Evolutionary conservation across 164 flowering plant species (phyloP), one percentile per base, ranked within the genome.

Genomic region (Akebia trifoliata): DNA sequence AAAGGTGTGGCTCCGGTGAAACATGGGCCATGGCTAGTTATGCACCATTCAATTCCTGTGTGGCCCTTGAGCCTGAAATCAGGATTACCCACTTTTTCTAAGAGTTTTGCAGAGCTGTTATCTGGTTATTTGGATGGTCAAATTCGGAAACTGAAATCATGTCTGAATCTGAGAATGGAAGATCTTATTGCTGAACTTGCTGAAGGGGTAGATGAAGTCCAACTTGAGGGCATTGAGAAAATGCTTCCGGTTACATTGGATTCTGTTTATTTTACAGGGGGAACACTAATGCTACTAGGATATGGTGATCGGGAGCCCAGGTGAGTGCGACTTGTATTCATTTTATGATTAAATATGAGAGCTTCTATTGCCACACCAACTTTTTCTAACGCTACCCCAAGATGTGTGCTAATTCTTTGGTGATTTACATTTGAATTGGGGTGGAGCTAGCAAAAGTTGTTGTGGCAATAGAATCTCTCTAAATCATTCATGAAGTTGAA

Each of bases 301-400:
- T 90, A 85, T 69, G 97, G 97, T 59, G 83, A 82, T 48, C 74
- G 61, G 46, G 99, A 90, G 66, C 92, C 97, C 20, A 81, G 99
- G 99, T 90, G 60, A 60, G 64, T 17, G 32, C 30, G 21, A 25
- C 37, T 15, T 62, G 40, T n/a, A 24, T 48, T 54, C 53, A 44
- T 34, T 25, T 5, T 45, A 30, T 35, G 12, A 20, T 54, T 18
- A 26, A 4, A 40, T 40, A 15, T n/a, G n/a, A n/a, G n/a, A n/a
- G n/a, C n/a, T n/a, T n/a, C n/a, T n/a, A n/a, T n/a, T n/a, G n/a
- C n/a, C n/a, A n/a, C n/a, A n/a, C n/a, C n/a, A n/a, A n/a, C n/a
- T n/a, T n/a, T n/a, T n/a, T n/a, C n/a, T n/a, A n/a, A n/a, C n/a
- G n/a, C n/a, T n/a, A n/a, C n/a, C n/a, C n/a, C n/a, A n/a, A n/a